Evolutionary conservation across 2,329 filamentous ascomycete genomes (phyloP).

Genomic region (Monosporascus sp.): DNA sequence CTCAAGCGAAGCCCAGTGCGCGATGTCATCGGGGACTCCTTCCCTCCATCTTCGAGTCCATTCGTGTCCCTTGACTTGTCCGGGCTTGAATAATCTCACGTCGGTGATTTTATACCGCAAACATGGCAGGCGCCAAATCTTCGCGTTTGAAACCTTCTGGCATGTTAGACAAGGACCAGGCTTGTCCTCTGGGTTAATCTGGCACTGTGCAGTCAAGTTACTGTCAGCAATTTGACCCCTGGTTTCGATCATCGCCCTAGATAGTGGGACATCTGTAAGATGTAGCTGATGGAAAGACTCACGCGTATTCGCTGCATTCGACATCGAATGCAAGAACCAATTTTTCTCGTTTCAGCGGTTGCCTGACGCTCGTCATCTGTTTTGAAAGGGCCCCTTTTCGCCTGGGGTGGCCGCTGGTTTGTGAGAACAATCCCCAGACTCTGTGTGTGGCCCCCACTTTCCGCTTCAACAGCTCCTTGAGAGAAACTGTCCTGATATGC

Average conservation of each 20-base stretch:
- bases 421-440: conserved; percentile 29
- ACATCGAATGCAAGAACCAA: conserved; percentile 55
- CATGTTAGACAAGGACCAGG: conserved; percentile 48
- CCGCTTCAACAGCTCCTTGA: conserved; percentile 13
- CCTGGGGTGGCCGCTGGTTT: conserved; percentile 30
- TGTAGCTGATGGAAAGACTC: conserved; percentile 22
- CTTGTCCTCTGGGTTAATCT: conserved; percentile 42
- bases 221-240: background rate
- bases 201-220: conserved; percentile 37
- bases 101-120: conserved; percentile 57
- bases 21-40: conserved; percentile 49
- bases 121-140: conserved; percentile 49
- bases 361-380: conserved; percentile 44
- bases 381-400: conserved; percentile 49
- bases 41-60: conserved; percentile 56
- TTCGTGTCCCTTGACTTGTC: conserved; percentile 51
- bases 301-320: conserved; percentile 58
- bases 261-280: background rate
- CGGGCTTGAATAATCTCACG: conserved; percentile 52
- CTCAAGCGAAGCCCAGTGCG: conserved; percentile 49
- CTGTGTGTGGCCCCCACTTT: conserved; percentile 10
- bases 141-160: conserved; percentile 44
- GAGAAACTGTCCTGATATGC: conserved; percentile 5
- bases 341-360: conserved; percentile 52
- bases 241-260: background rate